phyloP scores from a whole-genome alignment of 2,329 filamentous ascomycete species.

The Venturiaceae sp. region DNA sequence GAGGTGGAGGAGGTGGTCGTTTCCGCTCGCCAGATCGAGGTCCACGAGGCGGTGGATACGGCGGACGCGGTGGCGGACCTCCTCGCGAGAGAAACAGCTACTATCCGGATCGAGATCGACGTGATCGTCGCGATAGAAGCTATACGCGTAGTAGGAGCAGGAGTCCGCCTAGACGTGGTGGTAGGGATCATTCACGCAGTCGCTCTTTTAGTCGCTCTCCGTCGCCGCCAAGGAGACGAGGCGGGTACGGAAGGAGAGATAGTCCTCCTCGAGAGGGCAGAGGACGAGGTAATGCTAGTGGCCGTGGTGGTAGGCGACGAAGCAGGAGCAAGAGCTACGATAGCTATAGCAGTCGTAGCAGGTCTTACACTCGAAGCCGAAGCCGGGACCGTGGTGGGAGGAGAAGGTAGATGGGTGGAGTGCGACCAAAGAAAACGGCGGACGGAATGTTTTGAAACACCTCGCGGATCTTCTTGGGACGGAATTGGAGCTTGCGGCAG shows the following conservation, averaged over 20 bases:
- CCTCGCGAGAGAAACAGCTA: not conserved
- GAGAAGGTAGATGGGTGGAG: not conserved
- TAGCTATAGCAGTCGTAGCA: conserved; percentile 9
- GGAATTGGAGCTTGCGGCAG: too few relatives aligned
- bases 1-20: conserved; percentile 5
- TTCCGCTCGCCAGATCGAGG: not conserved
- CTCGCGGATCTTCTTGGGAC: too few relatives aligned
- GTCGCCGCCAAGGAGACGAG: conserved; percentile 20
- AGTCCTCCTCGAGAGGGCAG: conserved; percentile 9
- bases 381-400: not conserved
- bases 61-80: conserved; percentile 1
- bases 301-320: conserved; percentile 17
- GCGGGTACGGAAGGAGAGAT: conserved; percentile 27
- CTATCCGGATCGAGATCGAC: not conserved
- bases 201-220: conserved; percentile 14
- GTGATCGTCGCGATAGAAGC: not conserved
- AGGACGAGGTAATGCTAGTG: conserved; percentile 5
- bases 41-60: not conserved
- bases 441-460: too few relatives aligned
- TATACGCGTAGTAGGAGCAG: conserved; percentile 4
- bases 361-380: conserved; percentile 5
- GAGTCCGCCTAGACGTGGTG: not conserved
- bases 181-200: conserved; percentile 18
- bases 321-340: conserved; percentile 20
- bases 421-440: too few relatives aligned